Evolutionary conservation across 495 filamentous ascomycete species (phyloP).

Genomic region (Penicillium alfredii): DNA sequence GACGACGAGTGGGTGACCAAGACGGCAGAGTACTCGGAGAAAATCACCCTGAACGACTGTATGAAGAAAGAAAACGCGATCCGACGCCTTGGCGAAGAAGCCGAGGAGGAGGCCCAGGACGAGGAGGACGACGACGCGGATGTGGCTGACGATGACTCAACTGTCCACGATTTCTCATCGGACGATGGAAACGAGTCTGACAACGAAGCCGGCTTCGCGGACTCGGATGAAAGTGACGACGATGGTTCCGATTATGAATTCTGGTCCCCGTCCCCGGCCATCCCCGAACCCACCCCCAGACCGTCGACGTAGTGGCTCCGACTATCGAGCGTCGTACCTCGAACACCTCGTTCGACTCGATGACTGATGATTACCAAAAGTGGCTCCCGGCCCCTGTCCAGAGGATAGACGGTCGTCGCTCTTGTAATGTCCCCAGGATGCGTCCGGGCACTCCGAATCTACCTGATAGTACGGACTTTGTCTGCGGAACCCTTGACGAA

Average conservation of each 20-base stretch:
- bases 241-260: slow-evolving; percentile 66
- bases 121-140: slow-evolving; percentile 56
- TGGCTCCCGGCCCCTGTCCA: slow-evolving; percentile 29
- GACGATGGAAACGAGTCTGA: slow-evolving; percentile 87
- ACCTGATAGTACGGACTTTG: slow-evolving; percentile 96
- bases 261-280: slow-evolving; percentile 65
- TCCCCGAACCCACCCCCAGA: slow-evolving; percentile 49
- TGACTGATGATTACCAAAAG: slow-evolving; percentile 39
- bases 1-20: slow-evolving; percentile 84
- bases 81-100: slow-evolving; percentile 81
- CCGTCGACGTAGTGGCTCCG: slow-evolving; percentile 42
- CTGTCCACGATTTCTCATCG: slow-evolving; percentile 56
- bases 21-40: slow-evolving; percentile 53
- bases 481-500: slow-evolving; percentile 94
- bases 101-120: slow-evolving; percentile 74
- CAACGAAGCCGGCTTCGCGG: slow-evolving; percentile 89
- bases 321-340: slow-evolving; percentile 46
- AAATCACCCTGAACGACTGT: slow-evolving; percentile 83
- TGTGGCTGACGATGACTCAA: slow-evolving; percentile 55
- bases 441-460: slow-evolving; percentile 74
- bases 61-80: slow-evolving; percentile 86
- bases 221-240: slow-evolving; percentile 74
- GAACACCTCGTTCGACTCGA: slow-evolving; percentile 60
- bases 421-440: slow-evolving; percentile 49
- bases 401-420: slow-evolving; percentile 22